Evolutionary conservation across 257 asterid genomes (phyloP).

Genomic region (Lycium ferocissimum): DNA sequence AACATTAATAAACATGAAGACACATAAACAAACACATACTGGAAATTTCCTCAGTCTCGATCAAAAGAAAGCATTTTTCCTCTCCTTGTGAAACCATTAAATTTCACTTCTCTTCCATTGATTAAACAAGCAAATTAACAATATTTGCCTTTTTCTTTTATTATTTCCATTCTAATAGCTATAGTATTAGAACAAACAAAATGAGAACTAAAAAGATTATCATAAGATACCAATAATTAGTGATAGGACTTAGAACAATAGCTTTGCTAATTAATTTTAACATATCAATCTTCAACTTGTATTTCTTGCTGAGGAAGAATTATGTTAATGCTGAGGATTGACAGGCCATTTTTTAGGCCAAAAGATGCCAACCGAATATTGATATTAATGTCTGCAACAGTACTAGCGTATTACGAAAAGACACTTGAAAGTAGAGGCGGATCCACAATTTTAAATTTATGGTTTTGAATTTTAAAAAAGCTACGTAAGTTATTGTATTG

Average conservation of each 20-base stretch:
- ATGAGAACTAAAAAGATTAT: not conserved
- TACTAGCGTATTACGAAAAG: not conserved
- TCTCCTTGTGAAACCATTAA: not conserved
- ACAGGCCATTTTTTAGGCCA: not conserved
- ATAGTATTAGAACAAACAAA: not conserved
- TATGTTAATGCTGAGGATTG: not conserved
- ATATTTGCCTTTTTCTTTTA: not conserved
- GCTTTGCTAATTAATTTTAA: not conserved
- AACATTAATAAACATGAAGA: not conserved
- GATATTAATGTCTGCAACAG: not conserved
- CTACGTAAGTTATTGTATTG: not conserved
- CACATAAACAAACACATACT: not conserved
- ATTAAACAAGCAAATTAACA: not conserved
- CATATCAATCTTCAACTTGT: not conserved
- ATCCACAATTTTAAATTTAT: not conserved
- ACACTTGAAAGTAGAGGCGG: not conserved
- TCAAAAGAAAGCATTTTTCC: not conserved
- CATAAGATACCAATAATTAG: constrained; percentile 20
- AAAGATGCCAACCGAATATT: constrained; percentile 1
- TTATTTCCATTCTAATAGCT: not conserved
- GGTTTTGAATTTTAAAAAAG: not conserved
- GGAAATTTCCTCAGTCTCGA: not conserved
- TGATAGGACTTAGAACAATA: constrained; percentile 7
- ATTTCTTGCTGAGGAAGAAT: not conserved
- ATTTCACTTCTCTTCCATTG: not conserved